Conservation (phyloP, 495 filamentous ascomycete genomes). For the Talaromyces borbonicus region DNA sequence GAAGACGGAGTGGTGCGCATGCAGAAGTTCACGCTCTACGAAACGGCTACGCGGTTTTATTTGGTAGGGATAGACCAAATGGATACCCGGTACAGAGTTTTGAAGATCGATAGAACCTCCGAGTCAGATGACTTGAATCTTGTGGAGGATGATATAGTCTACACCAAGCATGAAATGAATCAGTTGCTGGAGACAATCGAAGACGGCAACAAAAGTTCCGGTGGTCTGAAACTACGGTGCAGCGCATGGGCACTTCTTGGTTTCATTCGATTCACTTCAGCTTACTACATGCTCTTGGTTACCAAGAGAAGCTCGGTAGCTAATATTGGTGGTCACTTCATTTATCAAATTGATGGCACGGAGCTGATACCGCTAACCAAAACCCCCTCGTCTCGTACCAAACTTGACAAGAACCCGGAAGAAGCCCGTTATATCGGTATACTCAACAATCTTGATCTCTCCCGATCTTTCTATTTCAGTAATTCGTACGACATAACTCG, state of each 20-base stretch:
- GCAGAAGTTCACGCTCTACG: conserved; percentile 93
- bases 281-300: conserved; percentile 95
- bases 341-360: conserved; percentile 94
- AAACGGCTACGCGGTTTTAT: conserved; percentile 86
- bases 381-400: conserved; percentile 50
- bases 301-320: conserved; percentile 94
- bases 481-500: conserved; percentile 95
- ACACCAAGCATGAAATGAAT: conserved; percentile 86
- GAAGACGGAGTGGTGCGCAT: conserved; percentile 72
- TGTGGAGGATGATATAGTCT: conserved; percentile 88
- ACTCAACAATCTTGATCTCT: conserved; percentile 81
- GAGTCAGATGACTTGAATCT: conserved; percentile 74
- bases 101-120: conserved; percentile 88
- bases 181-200: conserved; percentile 89
- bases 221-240: conserved; percentile 84
- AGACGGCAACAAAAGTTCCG: conserved; percentile 84
- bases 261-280: conserved; percentile 89
- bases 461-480: conserved; percentile 92
- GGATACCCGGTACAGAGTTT: conserved; percentile 77
- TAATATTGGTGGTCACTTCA: conserved; percentile 89
- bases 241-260: conserved; percentile 90
- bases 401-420: conserved; percentile 73
- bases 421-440: conserved; percentile 84
- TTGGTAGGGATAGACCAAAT: conserved; percentile 84
- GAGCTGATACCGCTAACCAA: conserved; percentile 79